These are phyloP conservation scores for Pseudonitzschia delicatissima DNA, from an alignment of 108 stramenopile genomes.

Conservation along the genomic window DNA sequence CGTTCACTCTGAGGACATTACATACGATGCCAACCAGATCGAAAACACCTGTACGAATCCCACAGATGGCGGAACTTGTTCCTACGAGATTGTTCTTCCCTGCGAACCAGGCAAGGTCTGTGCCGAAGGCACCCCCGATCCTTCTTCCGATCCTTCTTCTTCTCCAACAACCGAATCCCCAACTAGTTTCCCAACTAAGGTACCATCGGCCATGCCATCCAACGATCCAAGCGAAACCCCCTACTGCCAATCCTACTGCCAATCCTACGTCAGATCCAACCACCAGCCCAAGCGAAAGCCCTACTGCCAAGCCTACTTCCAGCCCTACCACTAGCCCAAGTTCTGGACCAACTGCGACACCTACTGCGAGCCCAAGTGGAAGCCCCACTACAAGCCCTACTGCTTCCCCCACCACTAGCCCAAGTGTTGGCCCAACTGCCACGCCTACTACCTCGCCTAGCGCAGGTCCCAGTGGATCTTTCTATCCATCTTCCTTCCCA, in stretches of 20 bases:
- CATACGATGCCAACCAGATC: background rate
- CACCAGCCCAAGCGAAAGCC: background rate
- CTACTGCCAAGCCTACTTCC: background rate
- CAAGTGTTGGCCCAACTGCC: background rate
- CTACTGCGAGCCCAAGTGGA: conserved; percentile 2
- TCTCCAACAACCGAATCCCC: background rate
- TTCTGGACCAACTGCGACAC: background rate
- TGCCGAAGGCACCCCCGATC: background rate
- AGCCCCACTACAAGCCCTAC: background rate
- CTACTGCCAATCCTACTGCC: background rate
- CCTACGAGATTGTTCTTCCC: conserved; percentile 5
- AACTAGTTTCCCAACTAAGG: background rate
- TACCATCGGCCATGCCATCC: background rate
- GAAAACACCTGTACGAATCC: background rate
- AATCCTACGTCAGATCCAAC: background rate
- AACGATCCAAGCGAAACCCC: background rate
- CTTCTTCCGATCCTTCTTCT: background rate
- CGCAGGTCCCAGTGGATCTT: background rate
- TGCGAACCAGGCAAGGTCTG: background rate
- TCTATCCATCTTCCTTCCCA: background rate
- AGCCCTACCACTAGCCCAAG: background rate
- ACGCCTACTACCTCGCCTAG: background rate
- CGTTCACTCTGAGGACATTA: background rate
- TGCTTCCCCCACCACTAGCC: background rate
- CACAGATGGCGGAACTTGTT: background rate